phyloP scores from a whole-genome alignment of 1,284 basidiomycete species.

The Lentinula novae-zelandiae region DNA sequence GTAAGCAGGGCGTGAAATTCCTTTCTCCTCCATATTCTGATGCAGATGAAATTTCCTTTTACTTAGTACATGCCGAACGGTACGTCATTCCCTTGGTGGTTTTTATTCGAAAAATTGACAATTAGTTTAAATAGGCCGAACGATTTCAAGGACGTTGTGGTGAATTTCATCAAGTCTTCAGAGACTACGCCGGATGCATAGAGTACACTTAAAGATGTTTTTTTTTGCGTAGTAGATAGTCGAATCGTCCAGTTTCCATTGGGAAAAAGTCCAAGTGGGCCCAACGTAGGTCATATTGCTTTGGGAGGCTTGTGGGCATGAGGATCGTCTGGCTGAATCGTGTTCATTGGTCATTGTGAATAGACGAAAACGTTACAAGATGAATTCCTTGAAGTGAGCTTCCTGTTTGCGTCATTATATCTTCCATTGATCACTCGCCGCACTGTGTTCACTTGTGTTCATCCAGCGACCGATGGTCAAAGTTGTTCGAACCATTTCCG shows the following conservation, averaged over 20 bases:
- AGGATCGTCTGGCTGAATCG: not conserved
- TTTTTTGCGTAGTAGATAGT: not conserved
- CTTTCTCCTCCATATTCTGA: not conserved
- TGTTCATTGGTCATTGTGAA: not conserved
- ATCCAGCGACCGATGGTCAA: no score
- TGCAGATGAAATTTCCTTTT: not conserved
- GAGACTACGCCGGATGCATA: not conserved
- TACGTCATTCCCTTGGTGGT: not conserved
- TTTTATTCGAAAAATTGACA: not conserved
- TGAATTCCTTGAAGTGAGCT: no score
- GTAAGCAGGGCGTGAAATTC: conserved; percentile 30
- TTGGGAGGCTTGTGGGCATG: no score
- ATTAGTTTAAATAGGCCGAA: conserved; percentile 1
- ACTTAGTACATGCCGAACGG: conserved; percentile 15
- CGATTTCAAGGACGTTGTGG: conserved; percentile 13
- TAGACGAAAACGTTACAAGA: no score
- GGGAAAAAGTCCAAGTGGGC: no score
- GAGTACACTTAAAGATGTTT: no score
- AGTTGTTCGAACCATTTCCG: not conserved
- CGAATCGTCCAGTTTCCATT: not conserved
- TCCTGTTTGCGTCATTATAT: no score
- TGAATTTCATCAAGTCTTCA: conserved; percentile 8
- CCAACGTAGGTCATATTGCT: no score
- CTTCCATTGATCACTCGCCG: no score
- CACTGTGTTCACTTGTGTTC: no score